Evolutionary conservation across 2,329 filamentous ascomycete species (phyloP).

Genomic region (Beauveria scarabaeidicola): DNA sequence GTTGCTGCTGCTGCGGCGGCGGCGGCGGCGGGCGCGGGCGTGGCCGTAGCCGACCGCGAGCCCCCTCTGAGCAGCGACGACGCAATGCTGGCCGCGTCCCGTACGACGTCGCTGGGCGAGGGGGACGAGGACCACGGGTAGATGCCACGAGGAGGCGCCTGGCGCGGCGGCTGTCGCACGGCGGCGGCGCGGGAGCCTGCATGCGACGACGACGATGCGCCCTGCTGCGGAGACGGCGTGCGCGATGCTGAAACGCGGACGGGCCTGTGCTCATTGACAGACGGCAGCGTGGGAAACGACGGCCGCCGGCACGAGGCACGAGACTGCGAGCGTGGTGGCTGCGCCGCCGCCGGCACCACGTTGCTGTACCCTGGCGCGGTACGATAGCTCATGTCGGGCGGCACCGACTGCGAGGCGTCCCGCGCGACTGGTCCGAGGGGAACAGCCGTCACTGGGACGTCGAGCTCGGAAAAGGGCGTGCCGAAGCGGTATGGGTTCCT

Average conservation of each 20-base stretch:
- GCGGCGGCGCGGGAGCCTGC: constrained; percentile 25
- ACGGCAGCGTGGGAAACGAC: constrained; percentile 59
- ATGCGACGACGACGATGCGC: constrained; percentile 23
- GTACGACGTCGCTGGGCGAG: constrained; percentile 38
- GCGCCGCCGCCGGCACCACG: constrained; percentile 18
- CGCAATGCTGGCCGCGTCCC: constrained; percentile 18
- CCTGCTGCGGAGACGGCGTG: constrained; percentile 24
- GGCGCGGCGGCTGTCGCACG: constrained; percentile 16
- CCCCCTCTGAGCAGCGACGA: constrained; percentile 21
- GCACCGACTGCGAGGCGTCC: constrained; percentile 80
- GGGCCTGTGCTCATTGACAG: constrained; percentile 57
- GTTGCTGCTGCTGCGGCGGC: constrained; percentile 25
- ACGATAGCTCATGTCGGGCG: constrained; percentile 79
- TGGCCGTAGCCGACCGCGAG: constrained; percentile 10
- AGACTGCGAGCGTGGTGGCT: constrained; percentile 39
- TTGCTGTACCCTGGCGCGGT: constrained; percentile 13
- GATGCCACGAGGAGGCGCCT: constrained; percentile 45
- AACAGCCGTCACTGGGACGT: constrained; percentile 71
- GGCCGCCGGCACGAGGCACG: constrained; percentile 54
- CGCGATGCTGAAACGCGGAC: constrained; percentile 27
- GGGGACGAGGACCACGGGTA: constrained; percentile 49
- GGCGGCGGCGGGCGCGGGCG: constrained; percentile 22
- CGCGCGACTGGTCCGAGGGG: constrained; percentile 64
- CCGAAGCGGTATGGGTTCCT: constrained; percentile 61
- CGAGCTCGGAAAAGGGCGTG: constrained; percentile 87